Evolutionary conservation across 768 basidiomycete genomes (phyloP), one percentile per base, ranked within the genome.

Genomic region (Rhizopogon salebrosus): DNA sequence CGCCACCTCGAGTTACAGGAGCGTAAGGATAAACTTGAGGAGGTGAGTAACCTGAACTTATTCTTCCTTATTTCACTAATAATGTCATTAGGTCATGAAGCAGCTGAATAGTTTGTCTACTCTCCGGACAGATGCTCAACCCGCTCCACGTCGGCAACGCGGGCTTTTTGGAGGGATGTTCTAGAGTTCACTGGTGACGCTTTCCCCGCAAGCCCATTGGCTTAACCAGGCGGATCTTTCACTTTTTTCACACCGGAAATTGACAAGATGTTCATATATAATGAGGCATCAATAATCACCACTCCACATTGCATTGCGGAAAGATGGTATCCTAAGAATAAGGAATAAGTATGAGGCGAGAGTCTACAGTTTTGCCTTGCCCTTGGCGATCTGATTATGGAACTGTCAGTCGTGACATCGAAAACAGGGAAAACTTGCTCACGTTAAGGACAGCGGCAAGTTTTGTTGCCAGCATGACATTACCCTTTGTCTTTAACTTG

Each of bases 1-100:
- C 76, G 76, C 48, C 97, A 99, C 65, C 76, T 99, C 18, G 95
- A 98, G 54, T 72, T 99, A 39, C 97, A 99, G 66, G 95, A 94
- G 52, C 79, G 97, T 38, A 99, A 98, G 63, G 95, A 99, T 68
- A 98, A 98, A 71, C 77, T 98, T 16, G 97, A 98, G 67, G 91
- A 95, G 80, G 91, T 88, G 57, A 56, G 67, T 58, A n/a, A 24
- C 20, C 27, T 18, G 16, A 4, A 20, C 2, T 42, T 34, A 26
- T 61, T 22, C 14, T 35, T 39, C 20, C 29, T 13, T 16, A 34
- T 46, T 50, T 58, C 11, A 63, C 54, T 27, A 16, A 54, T 41
- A 37, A 6, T 11, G 23, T n/a, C 3, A 10, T 0, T 60, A 92
- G 89, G 92, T 95, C 46, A 95, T 95, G 90, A 91, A 94, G 65